These are phyloP conservation scores for Fraxinus nigra DNA, from an alignment of 305 asterid genomes.

Conservation along the genomic window DNA sequence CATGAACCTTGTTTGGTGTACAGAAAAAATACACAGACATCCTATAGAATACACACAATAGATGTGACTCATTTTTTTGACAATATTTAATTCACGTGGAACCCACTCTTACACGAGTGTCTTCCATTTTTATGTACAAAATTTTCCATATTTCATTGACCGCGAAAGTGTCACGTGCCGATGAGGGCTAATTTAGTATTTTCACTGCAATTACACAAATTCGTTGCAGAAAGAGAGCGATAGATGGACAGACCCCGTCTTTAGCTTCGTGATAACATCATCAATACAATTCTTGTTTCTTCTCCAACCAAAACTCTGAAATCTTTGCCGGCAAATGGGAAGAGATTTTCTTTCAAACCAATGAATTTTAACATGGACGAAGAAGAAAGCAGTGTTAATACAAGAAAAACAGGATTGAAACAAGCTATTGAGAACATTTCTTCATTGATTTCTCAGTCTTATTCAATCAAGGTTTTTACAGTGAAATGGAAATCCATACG, in stretches of 20 bases:
- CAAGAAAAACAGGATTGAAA: conserved; percentile 26
- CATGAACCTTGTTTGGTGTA: too few species aligned
- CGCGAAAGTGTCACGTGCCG: not conserved
- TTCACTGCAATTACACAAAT: not conserved
- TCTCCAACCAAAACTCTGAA: conserved; percentile 22
- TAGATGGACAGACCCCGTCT: conserved; percentile 17
- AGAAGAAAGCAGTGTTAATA: not conserved
- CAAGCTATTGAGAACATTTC: conserved; percentile 46
- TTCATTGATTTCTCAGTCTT: conserved; percentile 57
- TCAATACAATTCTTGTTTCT: not conserved
- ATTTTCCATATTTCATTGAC: too few species aligned
- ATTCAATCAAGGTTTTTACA: conserved; percentile 60
- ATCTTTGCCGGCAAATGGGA: conserved; percentile 27
- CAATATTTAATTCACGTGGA: too few species aligned
- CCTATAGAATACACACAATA: too few species aligned
- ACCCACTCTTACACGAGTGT: too few species aligned
- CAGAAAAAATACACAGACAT: too few species aligned
- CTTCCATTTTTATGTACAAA: too few species aligned
- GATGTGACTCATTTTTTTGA: too few species aligned
- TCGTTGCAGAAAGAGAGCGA: conserved; percentile 19
- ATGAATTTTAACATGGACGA: conserved; percentile 29
- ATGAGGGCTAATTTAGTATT: conserved; percentile 3
- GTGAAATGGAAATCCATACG: conserved; percentile 64
- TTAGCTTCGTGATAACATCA: conserved; percentile 37
- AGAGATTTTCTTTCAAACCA: not conserved